Evolutionary conservation across 257 asterid species (phyloP).

Genomic region (Solanum sparsipilum): DNA sequence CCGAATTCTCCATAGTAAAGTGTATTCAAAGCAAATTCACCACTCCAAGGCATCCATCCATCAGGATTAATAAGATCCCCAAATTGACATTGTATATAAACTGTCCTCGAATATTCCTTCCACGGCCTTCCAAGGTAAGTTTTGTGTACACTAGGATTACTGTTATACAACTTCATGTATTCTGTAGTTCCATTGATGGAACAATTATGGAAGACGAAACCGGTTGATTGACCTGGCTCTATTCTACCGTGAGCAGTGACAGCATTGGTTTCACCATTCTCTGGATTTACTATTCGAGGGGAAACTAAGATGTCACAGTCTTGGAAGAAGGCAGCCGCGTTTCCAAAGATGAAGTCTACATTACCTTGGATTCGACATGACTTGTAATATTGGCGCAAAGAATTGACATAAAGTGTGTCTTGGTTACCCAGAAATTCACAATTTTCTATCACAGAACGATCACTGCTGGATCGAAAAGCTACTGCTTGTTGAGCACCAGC

Average conservation of each 20-base stretch:
- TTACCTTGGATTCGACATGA: conserved; percentile 48
- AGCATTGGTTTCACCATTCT: conserved; percentile 35
- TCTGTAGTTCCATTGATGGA: conserved; percentile 35
- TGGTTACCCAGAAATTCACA: conserved; percentile 47
- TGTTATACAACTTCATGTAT: conserved; percentile 29
- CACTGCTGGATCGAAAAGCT: conserved; percentile 42
- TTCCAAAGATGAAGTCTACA: conserved; percentile 45
- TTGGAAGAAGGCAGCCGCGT: conserved; percentile 34
- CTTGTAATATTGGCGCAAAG: conserved; percentile 42
- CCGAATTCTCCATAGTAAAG: conserved; percentile 35
- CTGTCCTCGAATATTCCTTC: conserved; percentile 44
- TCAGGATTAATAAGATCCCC: conserved; percentile 23
- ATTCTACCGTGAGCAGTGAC: conserved; percentile 49
- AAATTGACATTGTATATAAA: conserved; percentile 19
- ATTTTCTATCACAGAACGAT: conserved; percentile 26
- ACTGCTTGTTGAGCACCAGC: conserved; percentile 45
- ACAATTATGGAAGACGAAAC: conserved; percentile 35
- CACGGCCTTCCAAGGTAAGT: conserved; percentile 48
- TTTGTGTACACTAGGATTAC: conserved; percentile 25
- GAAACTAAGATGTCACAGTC: conserved; percentile 28
- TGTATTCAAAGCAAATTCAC: conserved; percentile 31
- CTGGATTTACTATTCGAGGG: conserved; percentile 29
- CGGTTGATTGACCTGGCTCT: conserved; percentile 36
- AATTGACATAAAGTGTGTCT: conserved; percentile 39
- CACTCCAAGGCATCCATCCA: conserved; percentile 47